A percentile compares a stretch with the other conserved stretches of the same genome.
phyloP scores from a whole-genome alignment of 495 filamentous ascomycete species.

The Tetracladium marchalianum region DNA sequence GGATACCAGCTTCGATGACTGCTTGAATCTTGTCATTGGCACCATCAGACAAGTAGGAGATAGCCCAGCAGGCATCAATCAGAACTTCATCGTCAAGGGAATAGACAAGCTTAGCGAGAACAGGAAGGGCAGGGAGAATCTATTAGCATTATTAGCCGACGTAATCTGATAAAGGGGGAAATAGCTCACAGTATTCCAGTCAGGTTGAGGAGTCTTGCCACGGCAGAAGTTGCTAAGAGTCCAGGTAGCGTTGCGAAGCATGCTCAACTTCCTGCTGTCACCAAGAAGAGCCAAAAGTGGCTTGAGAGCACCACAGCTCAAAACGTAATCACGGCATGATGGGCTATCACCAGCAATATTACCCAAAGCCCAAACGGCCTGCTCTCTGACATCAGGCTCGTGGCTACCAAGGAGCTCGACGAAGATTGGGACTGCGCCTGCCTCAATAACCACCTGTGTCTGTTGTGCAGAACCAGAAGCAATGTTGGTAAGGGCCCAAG shows the following conservation, averaged over 20 bases:
- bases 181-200: slow-evolving; percentile 85
- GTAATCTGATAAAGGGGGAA: slow-evolving; percentile 1
- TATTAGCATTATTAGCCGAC: slow-evolving; percentile 28
- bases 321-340: slow-evolving; percentile 89
- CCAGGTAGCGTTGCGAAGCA: slow-evolving; percentile 98
- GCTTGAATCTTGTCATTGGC: slow-evolving; percentile 99
- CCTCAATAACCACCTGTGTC: slow-evolving; percentile 98
- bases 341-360: slow-evolving; percentile 99
- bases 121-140: slow-evolving; percentile 94
- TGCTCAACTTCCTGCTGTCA: slow-evolving; percentile 97
- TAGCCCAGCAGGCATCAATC: slow-evolving; percentile 99
- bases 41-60: slow-evolving; percentile 98
- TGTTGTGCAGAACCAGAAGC: slow-evolving; percentile 94
- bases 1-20: slow-evolving; percentile 96
- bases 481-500: slow-evolving; percentile 99
- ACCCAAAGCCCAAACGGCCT: slow-evolving; percentile 97
- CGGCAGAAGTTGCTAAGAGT: slow-evolving; percentile 99
- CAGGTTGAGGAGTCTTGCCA: slow-evolving; percentile 97
- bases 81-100: slow-evolving; percentile 97
- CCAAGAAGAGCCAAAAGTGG: slow-evolving; percentile 83
- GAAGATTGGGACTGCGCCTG: slow-evolving; percentile 96
- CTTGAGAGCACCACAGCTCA: slow-evolving; percentile 79
- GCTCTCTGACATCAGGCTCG: slow-evolving; percentile 96
- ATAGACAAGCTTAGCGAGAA: slow-evolving; percentile 95
- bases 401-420: slow-evolving; percentile 91